Evolutionary conservation across 192 early-diverging fungal species (phyloP).

Genomic region (Coemansia sp.): DNA sequence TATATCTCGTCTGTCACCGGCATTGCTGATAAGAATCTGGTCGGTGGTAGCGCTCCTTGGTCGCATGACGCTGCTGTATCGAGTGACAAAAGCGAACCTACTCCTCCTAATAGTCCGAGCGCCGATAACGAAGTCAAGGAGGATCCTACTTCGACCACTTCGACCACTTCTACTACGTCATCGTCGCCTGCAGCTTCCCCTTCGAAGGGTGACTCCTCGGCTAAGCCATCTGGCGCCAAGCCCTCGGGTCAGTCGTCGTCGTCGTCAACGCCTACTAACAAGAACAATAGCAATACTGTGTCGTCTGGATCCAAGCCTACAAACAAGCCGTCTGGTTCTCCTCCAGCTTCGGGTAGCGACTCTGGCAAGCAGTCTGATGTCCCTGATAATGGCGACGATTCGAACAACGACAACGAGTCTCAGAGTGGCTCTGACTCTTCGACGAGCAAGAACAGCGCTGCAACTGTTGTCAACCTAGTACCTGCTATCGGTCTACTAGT

Average conservation of each 20-base stretch:
- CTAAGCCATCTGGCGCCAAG: constrained; percentile 2
- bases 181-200: neutral
- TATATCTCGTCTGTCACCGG: constrained; percentile 46
- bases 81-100: neutral
- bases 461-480: neutral
- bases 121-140: neutral
- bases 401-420: neutral
- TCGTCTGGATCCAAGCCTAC: neutral
- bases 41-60: constrained; percentile 20
- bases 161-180: neutral
- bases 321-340: neutral
- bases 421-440: neutral
- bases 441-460: constrained; percentile 6
- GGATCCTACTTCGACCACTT: neutral
- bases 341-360: neutral
- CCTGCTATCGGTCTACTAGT: neutral
- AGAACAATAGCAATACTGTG: neutral
- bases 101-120: neutral
- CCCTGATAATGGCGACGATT: neutral
- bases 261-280: neutral
- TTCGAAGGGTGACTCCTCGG: neutral
- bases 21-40: constrained; percentile 22
- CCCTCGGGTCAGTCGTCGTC: neutral
- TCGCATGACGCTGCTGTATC: constrained; percentile 7
- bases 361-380: neutral